These are phyloP conservation scores for Skeletonema menzelii DNA, from an alignment of 108 stramenopile genomes.

Conservation along the genomic window DNA sequence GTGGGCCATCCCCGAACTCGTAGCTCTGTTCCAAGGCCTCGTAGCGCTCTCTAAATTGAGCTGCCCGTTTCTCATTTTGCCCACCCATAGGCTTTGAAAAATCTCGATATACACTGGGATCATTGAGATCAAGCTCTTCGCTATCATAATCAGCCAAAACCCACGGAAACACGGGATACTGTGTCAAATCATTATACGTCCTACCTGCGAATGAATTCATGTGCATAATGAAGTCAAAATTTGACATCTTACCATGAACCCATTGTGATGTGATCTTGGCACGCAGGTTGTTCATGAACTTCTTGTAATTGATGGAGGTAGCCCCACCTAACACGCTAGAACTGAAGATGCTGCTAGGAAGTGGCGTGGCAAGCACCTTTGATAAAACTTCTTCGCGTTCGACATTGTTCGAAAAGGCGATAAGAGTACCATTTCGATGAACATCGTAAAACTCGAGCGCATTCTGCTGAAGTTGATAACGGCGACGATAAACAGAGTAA, in stretches of 20 bases:
- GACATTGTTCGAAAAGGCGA: constrained; percentile 66
- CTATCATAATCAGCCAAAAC: constrained; percentile 95
- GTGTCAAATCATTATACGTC: constrained; percentile 94
- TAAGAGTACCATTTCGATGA: constrained; percentile 73
- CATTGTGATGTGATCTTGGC: constrained; percentile 82
- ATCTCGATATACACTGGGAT: constrained; percentile 91
- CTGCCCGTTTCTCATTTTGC: constrained; percentile 75
- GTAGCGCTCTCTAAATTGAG: constrained; percentile 90
- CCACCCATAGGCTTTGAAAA: constrained; percentile 97
- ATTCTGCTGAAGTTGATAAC: constrained; percentile 93
- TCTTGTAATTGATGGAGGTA: constrained; percentile 85
- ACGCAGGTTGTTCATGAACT: constrained; percentile 83
- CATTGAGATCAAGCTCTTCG: constrained; percentile 90
- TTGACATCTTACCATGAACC: constrained; percentile 90
- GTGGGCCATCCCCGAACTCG: constrained; percentile 80
- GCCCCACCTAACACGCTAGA: constrained; percentile 36
- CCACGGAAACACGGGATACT: constrained; percentile 99
- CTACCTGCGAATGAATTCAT: constrained; percentile 97
- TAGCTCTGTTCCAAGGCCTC: constrained; percentile 83
- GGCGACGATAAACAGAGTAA: constrained; percentile 82
- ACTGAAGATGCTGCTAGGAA: constrained; percentile 86
- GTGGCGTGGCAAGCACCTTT: constrained; percentile 65
- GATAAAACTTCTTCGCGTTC: constrained; percentile 83
- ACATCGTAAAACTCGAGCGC: constrained; percentile 94
- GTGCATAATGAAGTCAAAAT: constrained; percentile 98